Conservation (phyloP, 1,139 yeast species). For the Zygoascus sp. region DNA sequence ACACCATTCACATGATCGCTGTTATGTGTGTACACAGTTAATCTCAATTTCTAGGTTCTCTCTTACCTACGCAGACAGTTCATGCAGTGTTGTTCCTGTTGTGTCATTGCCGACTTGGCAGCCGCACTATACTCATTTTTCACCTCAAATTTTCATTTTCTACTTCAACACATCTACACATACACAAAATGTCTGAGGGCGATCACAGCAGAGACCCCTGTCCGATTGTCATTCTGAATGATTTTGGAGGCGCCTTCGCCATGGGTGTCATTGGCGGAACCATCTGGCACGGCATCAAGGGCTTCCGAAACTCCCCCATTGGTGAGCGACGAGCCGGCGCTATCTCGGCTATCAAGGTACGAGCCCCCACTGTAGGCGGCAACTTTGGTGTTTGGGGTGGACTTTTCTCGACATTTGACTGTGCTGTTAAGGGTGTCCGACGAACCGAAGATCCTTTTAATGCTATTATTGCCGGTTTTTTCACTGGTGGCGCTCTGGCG, state of each 20-base stretch:
- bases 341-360: slow-evolving; percentile 81
- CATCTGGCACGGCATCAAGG: slow-evolving; percentile 98
- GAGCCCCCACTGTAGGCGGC: slow-evolving; percentile 99
- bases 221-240: slow-evolving; percentile 91
- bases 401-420: slow-evolving; percentile 88
- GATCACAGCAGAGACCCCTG: slow-evolving; percentile 99
- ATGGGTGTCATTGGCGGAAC: slow-evolving; percentile 98
- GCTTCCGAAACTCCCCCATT: slow-evolving; percentile 91
- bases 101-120: neutral
- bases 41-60: no score
- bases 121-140: slow-evolving; percentile 2
- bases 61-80: no score
- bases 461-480: slow-evolving; percentile 96
- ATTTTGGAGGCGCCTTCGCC: slow-evolving; percentile 97
- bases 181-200: slow-evolving; percentile 40
- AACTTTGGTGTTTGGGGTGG: slow-evolving; percentile 99
- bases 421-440: slow-evolving; percentile 91
- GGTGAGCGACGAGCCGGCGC: slow-evolving; percentile 95
- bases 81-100: no score
- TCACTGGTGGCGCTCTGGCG: slow-evolving; percentile 97
- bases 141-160: slow-evolving; percentile 2
- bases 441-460: slow-evolving; percentile 98
- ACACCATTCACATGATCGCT: no score
- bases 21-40: no score
- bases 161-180: neutral